Percentiles rank a stretch among this genome's conserved stretches.
Evolutionary conservation across 768 basidiomycete species (phyloP).

Genomic region (Daedaleopsis sinensis): DNA sequence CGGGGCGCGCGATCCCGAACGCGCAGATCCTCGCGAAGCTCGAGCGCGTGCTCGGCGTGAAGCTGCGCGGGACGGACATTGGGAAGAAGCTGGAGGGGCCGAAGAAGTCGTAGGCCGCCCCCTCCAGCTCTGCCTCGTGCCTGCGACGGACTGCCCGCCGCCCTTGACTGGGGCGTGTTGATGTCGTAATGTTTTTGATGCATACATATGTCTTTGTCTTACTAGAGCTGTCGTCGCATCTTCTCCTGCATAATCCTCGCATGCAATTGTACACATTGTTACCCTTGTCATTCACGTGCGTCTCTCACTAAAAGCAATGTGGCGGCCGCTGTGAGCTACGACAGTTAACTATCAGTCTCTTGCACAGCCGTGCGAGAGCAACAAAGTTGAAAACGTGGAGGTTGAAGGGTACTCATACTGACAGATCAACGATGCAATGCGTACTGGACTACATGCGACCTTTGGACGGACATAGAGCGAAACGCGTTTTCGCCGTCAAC

Average conservation of each 20-base stretch:
- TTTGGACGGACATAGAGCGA: no score
- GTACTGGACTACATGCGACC: no score
- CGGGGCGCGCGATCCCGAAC: constrained; percentile 85
- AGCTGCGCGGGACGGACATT: constrained; percentile 87
- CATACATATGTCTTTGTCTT: constrained; percentile 1
- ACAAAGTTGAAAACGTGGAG: no score
- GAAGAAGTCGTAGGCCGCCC: constrained; percentile 65
- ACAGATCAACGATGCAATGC: no score
- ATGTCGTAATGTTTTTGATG: constrained; percentile 9
- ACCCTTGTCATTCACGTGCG: neutral
- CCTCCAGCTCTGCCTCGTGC: constrained; percentile 39
- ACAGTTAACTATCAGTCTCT: no score
- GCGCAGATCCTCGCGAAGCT: constrained; percentile 87
- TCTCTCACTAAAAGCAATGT: no score
- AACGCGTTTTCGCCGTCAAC: neutral
- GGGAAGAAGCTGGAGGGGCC: constrained; percentile 83
- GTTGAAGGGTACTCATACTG: no score
- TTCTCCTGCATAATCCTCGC: constrained; percentile 9
- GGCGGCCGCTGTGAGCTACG: no score
- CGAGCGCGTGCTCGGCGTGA: constrained; percentile 83
- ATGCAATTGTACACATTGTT: constrained; percentile 18
- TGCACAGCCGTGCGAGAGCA: no score
- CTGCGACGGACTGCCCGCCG: constrained; percentile 27
- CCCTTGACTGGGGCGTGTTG: constrained; percentile 21
- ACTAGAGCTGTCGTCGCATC: constrained; percentile 21